These are phyloP conservation scores for Albophoma yamanashiensis DNA, from an alignment of 2,329 filamentous ascomycete species.

Conservation along the genomic window DNA sequence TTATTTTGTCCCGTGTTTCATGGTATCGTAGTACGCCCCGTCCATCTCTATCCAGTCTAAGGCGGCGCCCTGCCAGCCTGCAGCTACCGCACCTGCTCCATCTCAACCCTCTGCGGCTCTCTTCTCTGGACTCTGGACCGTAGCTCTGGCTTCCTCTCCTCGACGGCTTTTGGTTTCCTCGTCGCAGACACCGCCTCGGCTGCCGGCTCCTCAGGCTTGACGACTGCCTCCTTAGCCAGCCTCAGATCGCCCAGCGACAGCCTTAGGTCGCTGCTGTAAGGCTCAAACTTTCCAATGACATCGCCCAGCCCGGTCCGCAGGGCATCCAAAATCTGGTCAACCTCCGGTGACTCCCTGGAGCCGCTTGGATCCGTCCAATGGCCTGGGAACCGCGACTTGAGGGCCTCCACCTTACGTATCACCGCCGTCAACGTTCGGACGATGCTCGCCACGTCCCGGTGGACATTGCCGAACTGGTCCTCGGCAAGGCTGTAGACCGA, in stretches of 20 bases:
- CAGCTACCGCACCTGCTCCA: slow-evolving; percentile 15
- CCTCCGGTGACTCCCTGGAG: slow-evolving; percentile 45
- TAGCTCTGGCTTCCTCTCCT: slow-evolving; percentile 10
- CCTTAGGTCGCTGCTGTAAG: slow-evolving; percentile 61
- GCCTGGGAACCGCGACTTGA: slow-evolving; percentile 45
- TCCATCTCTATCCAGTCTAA: not conserved
- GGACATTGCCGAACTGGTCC: slow-evolving; percentile 79
- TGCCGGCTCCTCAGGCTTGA: slow-evolving; percentile 9
- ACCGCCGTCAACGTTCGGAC: slow-evolving; percentile 62
- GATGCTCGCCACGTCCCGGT: slow-evolving; percentile 65
- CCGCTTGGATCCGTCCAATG: slow-evolving; percentile 74
- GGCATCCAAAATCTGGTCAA: slow-evolving; percentile 57
- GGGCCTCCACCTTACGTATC: slow-evolving; percentile 58
- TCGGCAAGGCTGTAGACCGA: slow-evolving; percentile 66
- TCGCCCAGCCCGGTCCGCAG: slow-evolving; percentile 55
- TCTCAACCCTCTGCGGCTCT: slow-evolving; percentile 12
- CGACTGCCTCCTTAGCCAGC: slow-evolving; percentile 57
- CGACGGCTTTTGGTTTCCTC: slow-evolving; percentile 13
- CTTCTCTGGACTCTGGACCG: slow-evolving; percentile 9
- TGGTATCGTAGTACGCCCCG: not conserved
- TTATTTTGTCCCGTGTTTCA: not conserved
- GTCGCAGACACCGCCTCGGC: slow-evolving; percentile 15
- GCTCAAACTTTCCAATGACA: slow-evolving; percentile 61
- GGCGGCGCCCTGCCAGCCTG: not conserved
- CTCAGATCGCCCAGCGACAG: slow-evolving; percentile 62